Evolutionary conservation across 2,329 filamentous ascomycete species (phyloP).

Genomic region (Alternaria gaisen): DNA sequence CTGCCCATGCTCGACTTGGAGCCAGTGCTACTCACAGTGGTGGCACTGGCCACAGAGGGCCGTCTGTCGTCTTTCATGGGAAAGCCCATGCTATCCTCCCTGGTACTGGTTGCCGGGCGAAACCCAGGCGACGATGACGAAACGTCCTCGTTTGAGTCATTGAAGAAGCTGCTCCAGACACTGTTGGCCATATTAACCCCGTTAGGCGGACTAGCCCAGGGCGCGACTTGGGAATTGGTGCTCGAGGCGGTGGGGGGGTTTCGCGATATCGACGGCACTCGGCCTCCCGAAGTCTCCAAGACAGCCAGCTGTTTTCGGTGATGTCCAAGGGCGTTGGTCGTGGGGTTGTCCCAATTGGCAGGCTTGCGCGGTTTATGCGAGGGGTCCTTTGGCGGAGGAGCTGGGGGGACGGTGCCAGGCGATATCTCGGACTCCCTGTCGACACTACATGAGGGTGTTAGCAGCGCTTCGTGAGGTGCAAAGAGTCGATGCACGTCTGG

Average conservation of each 20-base stretch:
- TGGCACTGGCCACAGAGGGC: conserved; percentile 88
- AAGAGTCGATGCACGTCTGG: conserved; percentile 24
- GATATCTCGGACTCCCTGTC: conserved; percentile 58
- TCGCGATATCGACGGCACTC: conserved; percentile 66
- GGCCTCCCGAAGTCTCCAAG: conserved; percentile 68
- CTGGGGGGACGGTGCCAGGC: conserved; percentile 49
- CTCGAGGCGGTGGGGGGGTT: conserved; percentile 65
- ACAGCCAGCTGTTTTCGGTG: conserved; percentile 77
- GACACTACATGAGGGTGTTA: conserved; percentile 48
- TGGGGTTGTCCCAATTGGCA: conserved; percentile 63
- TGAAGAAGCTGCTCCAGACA: conserved; percentile 69
- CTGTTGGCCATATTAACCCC: conserved; percentile 54
- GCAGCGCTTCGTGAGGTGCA: conserved; percentile 25
- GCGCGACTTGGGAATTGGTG: conserved; percentile 60
- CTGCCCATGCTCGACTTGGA: conserved; percentile 78
- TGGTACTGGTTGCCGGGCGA: conserved; percentile 65
- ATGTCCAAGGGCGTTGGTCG: conserved; percentile 70
- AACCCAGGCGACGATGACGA: conserved; percentile 75
- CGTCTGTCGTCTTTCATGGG: conserved; percentile 72
- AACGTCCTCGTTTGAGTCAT: conserved; percentile 77
- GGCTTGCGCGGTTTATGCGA: conserved; percentile 48
- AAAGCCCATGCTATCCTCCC: conserved; percentile 57
- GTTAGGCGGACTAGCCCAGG: conserved; percentile 58
- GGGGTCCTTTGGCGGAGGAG: conserved; percentile 49
- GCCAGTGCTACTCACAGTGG: conserved; percentile 84